phyloP scores from a whole-genome alignment of 495 filamentous ascomycete genomes.

The Platismatia glauca region DNA sequence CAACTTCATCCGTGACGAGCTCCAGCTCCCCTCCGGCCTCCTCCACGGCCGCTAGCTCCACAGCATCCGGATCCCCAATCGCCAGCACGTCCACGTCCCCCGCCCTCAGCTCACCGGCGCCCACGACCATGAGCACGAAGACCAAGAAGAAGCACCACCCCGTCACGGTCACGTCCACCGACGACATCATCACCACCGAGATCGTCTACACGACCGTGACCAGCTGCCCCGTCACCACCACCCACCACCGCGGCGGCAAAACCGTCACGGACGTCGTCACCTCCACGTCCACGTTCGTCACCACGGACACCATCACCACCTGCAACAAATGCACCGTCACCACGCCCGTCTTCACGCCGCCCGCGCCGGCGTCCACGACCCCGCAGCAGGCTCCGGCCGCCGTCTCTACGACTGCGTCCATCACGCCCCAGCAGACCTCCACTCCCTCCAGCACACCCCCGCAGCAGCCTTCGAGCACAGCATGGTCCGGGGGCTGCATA shows the following conservation, averaged over 20 bases:
- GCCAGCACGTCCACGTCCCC: no score
- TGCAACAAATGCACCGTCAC: neutral
- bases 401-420: neutral
- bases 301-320: neutral
- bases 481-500: no score
- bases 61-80: no score
- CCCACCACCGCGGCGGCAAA: neutral
- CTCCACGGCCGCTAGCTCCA: no score
- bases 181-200: neutral
- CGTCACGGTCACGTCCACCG: neutral
- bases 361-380: neutral
- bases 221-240: neutral
- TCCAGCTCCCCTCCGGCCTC: no score
- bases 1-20: no score
- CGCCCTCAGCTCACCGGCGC: no score
- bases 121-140: no score
- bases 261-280: neutral
- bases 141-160: no score
- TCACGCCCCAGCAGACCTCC: no score
- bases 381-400: neutral
- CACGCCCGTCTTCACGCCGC: neutral
- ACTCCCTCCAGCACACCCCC: no score
- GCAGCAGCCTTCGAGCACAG: no score
- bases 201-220: neutral
- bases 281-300: neutral